Base-by-base conservation (phyloP, 768 basidiomycete genomes). In the Tylopilus plumbeoviolaceoides region DNA sequence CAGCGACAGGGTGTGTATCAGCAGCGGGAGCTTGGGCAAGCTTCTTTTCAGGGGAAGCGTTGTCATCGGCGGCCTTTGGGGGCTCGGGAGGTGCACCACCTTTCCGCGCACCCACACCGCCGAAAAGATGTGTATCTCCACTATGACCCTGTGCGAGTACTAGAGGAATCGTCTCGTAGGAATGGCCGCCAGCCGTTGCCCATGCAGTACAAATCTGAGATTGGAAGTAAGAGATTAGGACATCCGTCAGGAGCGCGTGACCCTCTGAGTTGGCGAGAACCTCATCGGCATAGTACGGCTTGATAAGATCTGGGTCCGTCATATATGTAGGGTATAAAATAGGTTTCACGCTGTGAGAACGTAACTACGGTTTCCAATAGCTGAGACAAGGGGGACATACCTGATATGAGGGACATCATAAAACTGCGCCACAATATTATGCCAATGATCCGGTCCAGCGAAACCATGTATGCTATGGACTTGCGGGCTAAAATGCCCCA, bases 401-500 rank as follows among this genome's bases (percentile, higher is more conserved):
- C 80, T 83, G 62, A 99, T 75, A 67, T 98, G 91, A 0, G 95
- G 95, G 25, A 98, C 83, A 66, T 99, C 97, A 74, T 99, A 99
- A 74, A 93, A 98, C 65, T 95, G 93, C 2, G 97, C 91, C 1
- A 98, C 94, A 51, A 88, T 72, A 58, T 79, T 85, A 69, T 99
- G 95, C 77, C 84, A 84, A 61, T 91, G 83, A 64, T 97, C 95
- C 1, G 95, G 89, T 2, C 95, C 95, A 4, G 83, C 84, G 63
- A 89, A 97, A 2, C 94, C 95, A 61, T 91, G 75, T 20, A 78
- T 70, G 35, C 80, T 75, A 60, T 95, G 90, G 1, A 87, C 65
- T 63, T 99, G 93, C 0, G 95, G 90, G 49, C 82, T 83, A 66
- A 98, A 98, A 72, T 98, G 95, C 15, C 95, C 95, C n/a, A 99